Evolutionary conservation across 805 yeast genomes (phyloP).

Genomic region (Saturnispora diversa): DNA sequence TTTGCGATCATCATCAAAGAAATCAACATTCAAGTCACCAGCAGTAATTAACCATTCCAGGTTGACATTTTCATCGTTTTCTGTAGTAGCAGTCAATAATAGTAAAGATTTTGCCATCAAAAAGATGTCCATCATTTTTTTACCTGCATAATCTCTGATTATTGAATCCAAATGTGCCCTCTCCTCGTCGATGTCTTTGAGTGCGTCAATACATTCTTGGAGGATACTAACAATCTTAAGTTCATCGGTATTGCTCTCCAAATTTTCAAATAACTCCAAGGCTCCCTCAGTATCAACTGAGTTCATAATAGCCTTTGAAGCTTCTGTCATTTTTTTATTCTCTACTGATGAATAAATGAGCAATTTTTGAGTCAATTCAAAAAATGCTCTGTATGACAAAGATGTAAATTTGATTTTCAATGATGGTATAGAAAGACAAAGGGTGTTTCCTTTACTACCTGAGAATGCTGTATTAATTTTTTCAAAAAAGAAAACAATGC

Average conservation of each 20-base stretch:
- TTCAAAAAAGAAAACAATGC: conserved; percentile 55
- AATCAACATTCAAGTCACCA: conserved; percentile 63
- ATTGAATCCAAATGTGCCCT: conserved; percentile 23
- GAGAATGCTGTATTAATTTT: conserved; percentile 36
- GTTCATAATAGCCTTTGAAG: conserved; percentile 56
- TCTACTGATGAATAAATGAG: conserved; percentile 61
- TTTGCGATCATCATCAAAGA: conserved; percentile 44
- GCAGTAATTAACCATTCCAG: conserved; percentile 58
- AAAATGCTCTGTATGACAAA: conserved; percentile 59
- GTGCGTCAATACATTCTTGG: conserved; percentile 31
- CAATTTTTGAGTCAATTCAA: conserved; percentile 52
- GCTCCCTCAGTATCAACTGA: conserved; percentile 65
- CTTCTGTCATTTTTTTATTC: conserved; percentile 46
- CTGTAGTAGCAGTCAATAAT: conserved; percentile 18
- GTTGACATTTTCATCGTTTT: conserved; percentile 11
- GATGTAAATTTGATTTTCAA: conserved; percentile 66
- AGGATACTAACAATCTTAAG: conserved; percentile 12
- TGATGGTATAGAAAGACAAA: conserved; percentile 61
- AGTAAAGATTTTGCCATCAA: conserved; percentile 36
- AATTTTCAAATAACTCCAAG: conserved; percentile 17
- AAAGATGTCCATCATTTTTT: conserved; percentile 35
- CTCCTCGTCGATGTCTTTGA: conserved; percentile 37
- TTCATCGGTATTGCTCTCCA: conserved; percentile 9
- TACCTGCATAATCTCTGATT: conserved; percentile 31
- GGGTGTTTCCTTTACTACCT: conserved; percentile 32